Evolutionary conservation across 129 eudicot genomes (phyloP).

Genomic region (Oenanthe sinensis): DNA sequence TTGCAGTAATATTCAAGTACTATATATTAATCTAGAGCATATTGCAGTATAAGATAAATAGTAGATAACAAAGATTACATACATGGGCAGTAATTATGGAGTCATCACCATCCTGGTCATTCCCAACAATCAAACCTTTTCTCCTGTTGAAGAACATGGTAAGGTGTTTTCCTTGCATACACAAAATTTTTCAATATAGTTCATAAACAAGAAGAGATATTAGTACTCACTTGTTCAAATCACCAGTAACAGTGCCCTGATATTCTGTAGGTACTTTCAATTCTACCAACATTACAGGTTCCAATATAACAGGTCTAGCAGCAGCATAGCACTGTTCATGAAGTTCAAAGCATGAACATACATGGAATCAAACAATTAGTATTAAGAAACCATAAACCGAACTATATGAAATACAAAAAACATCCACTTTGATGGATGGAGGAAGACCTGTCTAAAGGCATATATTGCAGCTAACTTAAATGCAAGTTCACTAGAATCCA

Average conservation of each 20-base stretch:
- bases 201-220: background rate
- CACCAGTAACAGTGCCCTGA: constrained; percentile 95
- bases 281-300: constrained; percentile 96
- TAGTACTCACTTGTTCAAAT: constrained; percentile 70
- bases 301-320: constrained; percentile 88
- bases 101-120: constrained; percentile 98
- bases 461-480: constrained; percentile 91
- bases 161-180: background rate
- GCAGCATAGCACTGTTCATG: constrained; percentile 55
- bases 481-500: constrained; percentile 99
- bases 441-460: constrained; percentile 96
- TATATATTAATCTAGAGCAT: background rate
- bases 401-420: background rate
- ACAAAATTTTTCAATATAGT: background rate
- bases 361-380: background rate
- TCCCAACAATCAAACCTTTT: constrained; percentile 89
- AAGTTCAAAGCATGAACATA: constrained; percentile 7
- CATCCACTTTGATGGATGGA: background rate
- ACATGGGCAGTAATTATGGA: constrained; percentile 78
- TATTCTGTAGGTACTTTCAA: constrained; percentile 80
- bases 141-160: constrained; percentile 41
- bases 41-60: background rate
- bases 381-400: background rate
- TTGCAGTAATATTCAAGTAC: background rate
- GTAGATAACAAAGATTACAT: constrained; percentile 22